Evolutionary conservation across 2,329 filamentous ascomycete genomes (phyloP), one percentile per base, ranked within the genome.

Genomic region (Pseudocercospora fuligena): DNA sequence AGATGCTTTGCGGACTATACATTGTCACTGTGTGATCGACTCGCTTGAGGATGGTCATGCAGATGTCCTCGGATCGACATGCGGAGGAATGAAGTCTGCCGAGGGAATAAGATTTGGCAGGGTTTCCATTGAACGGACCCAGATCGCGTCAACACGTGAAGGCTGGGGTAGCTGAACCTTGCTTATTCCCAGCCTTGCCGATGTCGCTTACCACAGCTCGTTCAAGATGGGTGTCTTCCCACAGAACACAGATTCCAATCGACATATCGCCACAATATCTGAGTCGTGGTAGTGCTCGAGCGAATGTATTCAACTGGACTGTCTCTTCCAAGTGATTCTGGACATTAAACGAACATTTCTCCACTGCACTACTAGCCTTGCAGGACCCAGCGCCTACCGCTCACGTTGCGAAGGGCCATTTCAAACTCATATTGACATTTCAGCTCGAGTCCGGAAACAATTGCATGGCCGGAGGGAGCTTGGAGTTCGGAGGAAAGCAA

Each of bases 391-490:
- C 1, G 16, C n/a, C 40, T 36, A 5, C 2, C n/a, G 40, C 40
- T 6, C 0, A 19, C 6, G 16, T 5, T 43, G 6, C 40, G 3
- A n/a, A 43, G 16, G 2, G 40, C 40, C 40, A 43, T 40, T 19
- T 16, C 16, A 51, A 9, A 51, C 46, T 25, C 46, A 3, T 49
- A 11, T 11, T 5, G 11, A 25, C 25, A 16, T 29, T 16, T 54
- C 51, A 56, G 12, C 61, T 43, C n/a, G 61, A 64, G 11, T 43
- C 33, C 14, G 57, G 40, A 19, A 56, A 23, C 7, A 66, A 54
- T 40, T 64, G 65, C 65, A 66, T 66, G 7, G 65, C 65, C 21
- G 61, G 33, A 21, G 65, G 61, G 8, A 66, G 40, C 19, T 60
- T 60, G 16, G 36, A 27, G 40, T 66, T 64, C 11, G 65, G 65